These are phyloP conservation scores for Trichoderma harzianum DNA, from an alignment of 2,329 filamentous ascomycete genomes.

Conservation along the genomic window DNA sequence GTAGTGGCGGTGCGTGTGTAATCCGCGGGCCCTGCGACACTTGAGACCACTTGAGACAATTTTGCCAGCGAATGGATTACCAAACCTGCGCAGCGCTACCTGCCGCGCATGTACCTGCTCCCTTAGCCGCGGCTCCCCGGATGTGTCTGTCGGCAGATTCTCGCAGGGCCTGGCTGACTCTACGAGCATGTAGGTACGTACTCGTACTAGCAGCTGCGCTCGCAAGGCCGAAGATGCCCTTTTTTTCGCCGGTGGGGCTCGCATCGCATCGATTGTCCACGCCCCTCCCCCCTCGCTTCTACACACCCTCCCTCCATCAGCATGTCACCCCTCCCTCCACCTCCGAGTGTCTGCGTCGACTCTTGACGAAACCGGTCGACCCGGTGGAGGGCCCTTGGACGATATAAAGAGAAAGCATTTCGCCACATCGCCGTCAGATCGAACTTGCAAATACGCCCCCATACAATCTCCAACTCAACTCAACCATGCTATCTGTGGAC, in stretches of 20 bases:
- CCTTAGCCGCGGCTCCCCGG: conserved; percentile 10
- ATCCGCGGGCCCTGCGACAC: background rate
- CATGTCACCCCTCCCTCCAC: background rate
- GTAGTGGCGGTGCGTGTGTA: background rate
- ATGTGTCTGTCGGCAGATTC: conserved; percentile 2
- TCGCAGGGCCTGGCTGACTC: background rate
- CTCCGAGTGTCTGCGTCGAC: conserved; percentile 9
- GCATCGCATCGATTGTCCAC: background rate
- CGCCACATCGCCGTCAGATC: conserved; percentile 18
- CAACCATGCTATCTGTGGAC: conserved; percentile 32
- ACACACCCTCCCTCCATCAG: background rate
- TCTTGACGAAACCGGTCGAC: conserved; percentile 16
- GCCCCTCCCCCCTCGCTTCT: background rate
- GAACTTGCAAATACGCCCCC: conserved; percentile 22
- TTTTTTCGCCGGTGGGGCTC: background rate
- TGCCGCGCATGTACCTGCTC: background rate
- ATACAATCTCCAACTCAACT: conserved; percentile 6
- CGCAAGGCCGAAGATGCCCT: background rate
- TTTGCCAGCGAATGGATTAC: background rate
- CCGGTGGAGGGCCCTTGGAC: conserved; percentile 4
- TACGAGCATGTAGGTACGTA: background rate
- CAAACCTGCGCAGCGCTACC: background rate
- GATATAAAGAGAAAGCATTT: conserved; percentile 21
- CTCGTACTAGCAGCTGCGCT: background rate
- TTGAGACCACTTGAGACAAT: background rate